Conservation (phyloP, 129 eudicot genomes). For the Tagetes patula region DNA sequence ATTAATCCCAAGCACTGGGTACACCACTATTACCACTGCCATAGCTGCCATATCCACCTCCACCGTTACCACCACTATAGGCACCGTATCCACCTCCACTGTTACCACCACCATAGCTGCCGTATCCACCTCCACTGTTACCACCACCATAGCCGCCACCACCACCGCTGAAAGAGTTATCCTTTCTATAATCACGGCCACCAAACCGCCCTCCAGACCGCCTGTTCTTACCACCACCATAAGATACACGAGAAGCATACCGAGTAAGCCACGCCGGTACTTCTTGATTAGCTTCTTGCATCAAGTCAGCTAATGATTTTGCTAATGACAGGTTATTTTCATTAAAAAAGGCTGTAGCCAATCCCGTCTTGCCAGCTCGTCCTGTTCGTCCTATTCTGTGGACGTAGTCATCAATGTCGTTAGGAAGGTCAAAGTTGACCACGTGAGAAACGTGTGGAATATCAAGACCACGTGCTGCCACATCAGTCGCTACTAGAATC, state of each 20-base stretch:
- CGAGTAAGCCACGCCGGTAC: conserved; percentile 35
- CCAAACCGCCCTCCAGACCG: conserved; percentile 34
- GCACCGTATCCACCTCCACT: conserved; percentile 9
- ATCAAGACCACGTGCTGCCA: conserved; percentile 33
- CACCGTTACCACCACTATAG: conserved; percentile 10
- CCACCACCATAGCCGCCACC: conserved; percentile 21
- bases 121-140: conserved; percentile 6
- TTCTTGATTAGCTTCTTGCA: conserved; percentile 32
- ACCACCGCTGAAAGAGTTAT: conserved; percentile 19
- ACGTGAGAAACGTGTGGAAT: conserved; percentile 29
- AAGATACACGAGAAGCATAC: conserved; percentile 22
- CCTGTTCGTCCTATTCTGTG: conserved; percentile 33
- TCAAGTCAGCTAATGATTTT: conserved; percentile 28
- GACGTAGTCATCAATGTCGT: conserved; percentile 30
- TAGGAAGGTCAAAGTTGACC: conserved; percentile 35
- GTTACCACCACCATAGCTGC: conserved; percentile 3
- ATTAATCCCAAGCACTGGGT: conserved; percentile 34
- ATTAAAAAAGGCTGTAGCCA: conserved; percentile 34
- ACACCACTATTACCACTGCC: conserved; percentile 24
- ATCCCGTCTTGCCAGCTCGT: conserved; percentile 29
- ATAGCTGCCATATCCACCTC: conserved; percentile 19
- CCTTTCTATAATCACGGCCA: conserved; percentile 30
- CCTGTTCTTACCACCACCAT: conserved; percentile 31
- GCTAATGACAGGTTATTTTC: conserved; percentile 27
- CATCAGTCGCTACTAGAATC: conserved; percentile 32